Evolutionary conservation across 78 protist genomes (phyloP).

Genomic region (Guillardia theta): DNA sequence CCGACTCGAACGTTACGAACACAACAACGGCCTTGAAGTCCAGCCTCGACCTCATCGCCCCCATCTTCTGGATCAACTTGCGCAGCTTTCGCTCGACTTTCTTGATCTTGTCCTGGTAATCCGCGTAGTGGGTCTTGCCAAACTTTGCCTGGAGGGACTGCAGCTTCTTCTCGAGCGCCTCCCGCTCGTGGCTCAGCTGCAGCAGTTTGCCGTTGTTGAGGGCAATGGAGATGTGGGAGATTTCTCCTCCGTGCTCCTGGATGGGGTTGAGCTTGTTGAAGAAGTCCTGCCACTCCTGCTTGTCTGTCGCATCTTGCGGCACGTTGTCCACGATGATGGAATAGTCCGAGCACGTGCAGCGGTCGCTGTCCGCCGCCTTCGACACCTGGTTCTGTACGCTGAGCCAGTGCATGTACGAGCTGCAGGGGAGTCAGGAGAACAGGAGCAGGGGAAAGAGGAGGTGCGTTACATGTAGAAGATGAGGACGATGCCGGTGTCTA

Average conservation of each 20-base stretch:
- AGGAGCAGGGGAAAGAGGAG: too few species aligned
- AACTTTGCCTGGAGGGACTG: neutral
- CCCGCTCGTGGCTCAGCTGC: neutral
- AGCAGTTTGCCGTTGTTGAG: neutral
- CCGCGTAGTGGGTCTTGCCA: neutral
- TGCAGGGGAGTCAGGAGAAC: neutral
- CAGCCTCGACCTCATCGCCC: neutral
- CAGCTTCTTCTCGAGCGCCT: neutral
- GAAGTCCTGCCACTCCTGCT: neutral
- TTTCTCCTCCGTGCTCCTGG: neutral
- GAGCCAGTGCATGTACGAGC: neutral
- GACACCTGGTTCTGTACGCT: neutral
- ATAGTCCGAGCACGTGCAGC: neutral
- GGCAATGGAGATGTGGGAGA: neutral
- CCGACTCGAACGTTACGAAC: neutral
- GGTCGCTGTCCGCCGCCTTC: neutral
- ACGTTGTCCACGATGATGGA: neutral
- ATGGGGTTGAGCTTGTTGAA: neutral
- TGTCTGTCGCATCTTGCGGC: neutral
- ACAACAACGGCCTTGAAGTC: slow-evolving; percentile 7
- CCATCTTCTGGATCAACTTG: neutral
- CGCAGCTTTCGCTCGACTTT: neutral
- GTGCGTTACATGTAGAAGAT: neutral
- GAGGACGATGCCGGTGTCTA: neutral
- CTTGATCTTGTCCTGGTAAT: neutral